A percentile compares a stretch with the other conserved stretches of the same genome.
phyloP scores from a whole-genome alignment of 306 rosid species.

The Sindora glabra region DNA sequence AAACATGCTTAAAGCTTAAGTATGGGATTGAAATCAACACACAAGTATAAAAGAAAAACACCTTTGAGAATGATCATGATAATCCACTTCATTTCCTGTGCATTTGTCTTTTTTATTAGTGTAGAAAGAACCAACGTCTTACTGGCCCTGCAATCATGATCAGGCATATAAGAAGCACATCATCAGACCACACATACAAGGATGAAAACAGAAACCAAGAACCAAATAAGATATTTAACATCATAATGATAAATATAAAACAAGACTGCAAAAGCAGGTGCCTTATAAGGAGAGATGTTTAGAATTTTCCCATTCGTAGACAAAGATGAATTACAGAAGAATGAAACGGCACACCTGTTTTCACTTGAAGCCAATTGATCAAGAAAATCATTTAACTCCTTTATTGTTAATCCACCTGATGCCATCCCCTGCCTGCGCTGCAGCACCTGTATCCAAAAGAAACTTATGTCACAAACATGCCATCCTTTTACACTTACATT shows the following conservation, averaged over 20 bases:
- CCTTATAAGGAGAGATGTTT: too few species aligned
- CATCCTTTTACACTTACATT: neutral
- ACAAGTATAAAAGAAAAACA: slow-evolving; percentile 11
- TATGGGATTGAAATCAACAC: slow-evolving; percentile 6
- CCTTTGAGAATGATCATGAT: slow-evolving; percentile 95
- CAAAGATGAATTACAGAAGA: neutral
- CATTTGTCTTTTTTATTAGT: slow-evolving; percentile 74
- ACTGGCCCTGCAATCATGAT: slow-evolving; percentile 49
- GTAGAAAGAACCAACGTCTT: slow-evolving; percentile 71
- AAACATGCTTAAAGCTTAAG: neutral
- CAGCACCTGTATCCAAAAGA: slow-evolving; percentile 51
- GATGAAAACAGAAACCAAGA: neutral
- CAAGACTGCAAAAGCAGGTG: neutral
- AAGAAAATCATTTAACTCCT: slow-evolving; percentile 71
- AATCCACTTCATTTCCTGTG: slow-evolving; percentile 98
- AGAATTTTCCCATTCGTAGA: neutral
- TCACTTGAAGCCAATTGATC: slow-evolving; percentile 72
- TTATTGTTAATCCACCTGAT: slow-evolving; percentile 72
- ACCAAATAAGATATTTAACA: neutral
- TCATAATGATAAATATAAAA: neutral
- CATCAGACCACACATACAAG: slow-evolving; percentile 1
- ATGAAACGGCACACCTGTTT: slow-evolving; percentile 43
- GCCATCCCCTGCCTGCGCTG: slow-evolving; percentile 70
- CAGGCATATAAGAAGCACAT: neutral
- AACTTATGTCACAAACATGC: neutral